Evolutionary conservation across 345 rosid species (phyloP).

Genomic region (Salix exigua): DNA sequence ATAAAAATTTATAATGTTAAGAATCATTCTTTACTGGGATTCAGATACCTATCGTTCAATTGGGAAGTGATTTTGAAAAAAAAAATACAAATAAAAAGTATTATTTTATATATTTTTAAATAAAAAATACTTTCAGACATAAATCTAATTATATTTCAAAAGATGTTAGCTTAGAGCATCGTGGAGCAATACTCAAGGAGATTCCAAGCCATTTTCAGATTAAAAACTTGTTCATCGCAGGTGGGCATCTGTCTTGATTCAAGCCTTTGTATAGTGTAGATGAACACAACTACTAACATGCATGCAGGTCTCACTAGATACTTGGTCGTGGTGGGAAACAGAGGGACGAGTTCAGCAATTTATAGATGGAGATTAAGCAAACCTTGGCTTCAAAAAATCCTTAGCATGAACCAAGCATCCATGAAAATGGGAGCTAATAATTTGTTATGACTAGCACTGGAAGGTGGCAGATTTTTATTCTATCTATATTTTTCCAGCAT

Average conservation of each 20-base stretch:
- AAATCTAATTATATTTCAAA: too few species aligned
- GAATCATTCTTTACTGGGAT: too few species aligned
- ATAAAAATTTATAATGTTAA: too few species aligned
- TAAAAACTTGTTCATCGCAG: constrained; percentile 39
- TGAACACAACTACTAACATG: background rate
- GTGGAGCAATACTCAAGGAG: background rate
- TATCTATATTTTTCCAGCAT: too few species aligned
- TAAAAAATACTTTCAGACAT: too few species aligned
- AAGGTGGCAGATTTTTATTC: too few species aligned
- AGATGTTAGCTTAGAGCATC: too few species aligned
- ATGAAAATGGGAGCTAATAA: background rate
- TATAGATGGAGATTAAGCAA: background rate
- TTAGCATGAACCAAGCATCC: background rate
- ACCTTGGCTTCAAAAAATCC: background rate
- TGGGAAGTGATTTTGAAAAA: too few species aligned
- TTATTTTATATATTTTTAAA: too few species aligned
- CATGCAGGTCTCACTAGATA: background rate
- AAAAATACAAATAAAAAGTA: too few species aligned
- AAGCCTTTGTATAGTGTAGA: background rate
- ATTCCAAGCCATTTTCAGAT: constrained; percentile 9
- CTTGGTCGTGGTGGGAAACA: background rate
- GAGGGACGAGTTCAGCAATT: background rate
- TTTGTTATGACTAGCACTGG: too few species aligned
- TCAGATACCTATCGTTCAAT: too few species aligned
- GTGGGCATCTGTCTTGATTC: constrained; percentile 12